phyloP scores from a whole-genome alignment of 2,329 filamentous ascomycete genomes.

The Aspergillus jensenii region DNA sequence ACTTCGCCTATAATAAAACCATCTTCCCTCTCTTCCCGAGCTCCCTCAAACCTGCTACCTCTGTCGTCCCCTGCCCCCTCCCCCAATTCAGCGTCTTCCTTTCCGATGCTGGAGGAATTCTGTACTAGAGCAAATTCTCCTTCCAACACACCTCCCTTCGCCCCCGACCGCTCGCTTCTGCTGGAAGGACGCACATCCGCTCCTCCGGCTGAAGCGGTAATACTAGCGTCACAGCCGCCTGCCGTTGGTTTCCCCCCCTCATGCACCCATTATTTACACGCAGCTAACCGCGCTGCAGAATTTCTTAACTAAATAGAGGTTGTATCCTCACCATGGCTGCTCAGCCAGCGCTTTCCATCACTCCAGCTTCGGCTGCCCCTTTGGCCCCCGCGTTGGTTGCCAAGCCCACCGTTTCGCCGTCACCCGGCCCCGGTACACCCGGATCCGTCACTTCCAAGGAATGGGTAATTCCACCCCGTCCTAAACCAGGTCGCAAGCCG shows the following conservation, averaged over 20 bases:
- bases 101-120: not conserved
- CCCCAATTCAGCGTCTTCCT: not conserved
- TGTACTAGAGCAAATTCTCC: not conserved
- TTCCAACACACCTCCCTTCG: conserved; percentile 1
- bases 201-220: conserved; percentile 33
- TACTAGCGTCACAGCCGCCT: conserved; percentile 18
- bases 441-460: conserved; percentile 72
- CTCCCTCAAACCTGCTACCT: not conserved
- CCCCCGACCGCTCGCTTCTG: conserved; percentile 14
- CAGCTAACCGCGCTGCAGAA: conserved; percentile 26
- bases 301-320: conserved; percentile 13
- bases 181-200: conserved; percentile 34
- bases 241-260: conserved; percentile 16
- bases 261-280: conserved; percentile 17
- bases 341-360: conserved; percentile 33
- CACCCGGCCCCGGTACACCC: conserved; percentile 39
- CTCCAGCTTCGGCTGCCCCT: conserved; percentile 40
- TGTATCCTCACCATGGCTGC: conserved; percentile 28
- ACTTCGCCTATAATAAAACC: conserved; percentile 1
- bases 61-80: conserved; percentile 3
- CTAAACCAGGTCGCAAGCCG: conserved; percentile 90
- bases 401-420: conserved; percentile 40
- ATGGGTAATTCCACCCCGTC: conserved; percentile 81
- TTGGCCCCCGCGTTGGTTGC: conserved; percentile 39
- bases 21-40: conserved; percentile 7